Base-by-base conservation (phyloP, 1,139 yeast genomes). In the Magnusiomyces suaveolens region DNA sequence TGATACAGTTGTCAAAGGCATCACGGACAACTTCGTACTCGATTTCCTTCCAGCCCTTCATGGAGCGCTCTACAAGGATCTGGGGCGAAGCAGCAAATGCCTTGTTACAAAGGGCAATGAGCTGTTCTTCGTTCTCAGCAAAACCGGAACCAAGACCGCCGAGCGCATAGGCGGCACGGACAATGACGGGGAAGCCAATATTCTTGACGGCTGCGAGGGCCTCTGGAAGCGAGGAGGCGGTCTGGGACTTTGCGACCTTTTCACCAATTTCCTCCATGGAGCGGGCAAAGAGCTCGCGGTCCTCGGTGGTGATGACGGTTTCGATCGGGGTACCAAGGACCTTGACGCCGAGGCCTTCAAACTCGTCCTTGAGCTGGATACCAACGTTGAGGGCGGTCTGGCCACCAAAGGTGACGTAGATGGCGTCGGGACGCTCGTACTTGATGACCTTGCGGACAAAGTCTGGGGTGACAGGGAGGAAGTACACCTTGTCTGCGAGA, bases 21-120 rank as follows among this genome's bases (percentile, higher is more conserved):
- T 92, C 98, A 71, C 98, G 87, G 59, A 92, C 98, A 72, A 92
- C 98, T 75, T 92, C 98, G 71, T 92, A 92, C 75, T 92, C 98
- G 64, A 92, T 88, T 75, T 92, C 98, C 72, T 92, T 92, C 98
- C 98, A 92, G 62, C 98, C 98, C 77, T 92, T 92, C 96, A 92
- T 87, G 53, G 97, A 88, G 72, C 82, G 82, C 77, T 92, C 98
- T 60, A 92, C 95, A 64, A 92, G 77, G 64, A 92, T 87, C 76
- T 92, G 99, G 52, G 97, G 97, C 49, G 97, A 83, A 59, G 88
- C 75, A 24, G 96, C 83, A 59, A 92, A 76, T 1, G 97, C 87
- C 71, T 87, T 95, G 51, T 95, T 82, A 51, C 95, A 84, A 70
- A 92, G 79, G 72, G 87, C 85, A 71, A 82, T 82, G 68, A 92